Conservation (phyloP, 2,329 filamentous ascomycete species). For the Karstenula rhodostoma region DNA sequence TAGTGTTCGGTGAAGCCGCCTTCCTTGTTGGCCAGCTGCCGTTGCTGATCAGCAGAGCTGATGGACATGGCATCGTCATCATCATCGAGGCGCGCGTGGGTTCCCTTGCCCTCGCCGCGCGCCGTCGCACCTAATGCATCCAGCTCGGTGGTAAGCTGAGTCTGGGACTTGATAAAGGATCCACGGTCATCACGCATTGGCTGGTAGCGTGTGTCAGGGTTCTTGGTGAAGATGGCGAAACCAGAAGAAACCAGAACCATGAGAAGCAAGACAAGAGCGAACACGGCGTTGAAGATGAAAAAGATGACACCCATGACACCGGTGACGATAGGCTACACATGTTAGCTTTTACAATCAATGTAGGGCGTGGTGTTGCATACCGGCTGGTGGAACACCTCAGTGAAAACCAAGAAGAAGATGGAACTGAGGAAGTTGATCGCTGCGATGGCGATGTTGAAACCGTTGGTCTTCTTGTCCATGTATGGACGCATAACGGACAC, state of each 20-base stretch:
- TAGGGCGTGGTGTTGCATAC: constrained; percentile 53
- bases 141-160: constrained; percentile 85
- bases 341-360: constrained; percentile 23
- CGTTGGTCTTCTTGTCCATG: constrained; percentile 99
- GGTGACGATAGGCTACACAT: constrained; percentile 72
- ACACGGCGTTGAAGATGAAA: constrained; percentile 86
- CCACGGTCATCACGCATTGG: constrained; percentile 96
- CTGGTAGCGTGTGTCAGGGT: constrained; percentile 93
- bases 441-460: constrained; percentile 92
- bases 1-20: constrained; percentile 53
- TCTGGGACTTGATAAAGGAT: constrained; percentile 97
- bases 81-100: constrained; percentile 71
- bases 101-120: constrained; percentile 72
- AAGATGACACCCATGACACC: constrained; percentile 90
- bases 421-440: constrained; percentile 90
- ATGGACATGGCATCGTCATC: constrained; percentile 74
- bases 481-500: constrained; percentile 85
- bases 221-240: constrained; percentile 88
- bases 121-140: constrained; percentile 90
- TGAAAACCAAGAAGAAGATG: constrained; percentile 89
- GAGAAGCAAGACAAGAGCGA: constrained; percentile 81
- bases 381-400: constrained; percentile 83
- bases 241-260: constrained; percentile 80
- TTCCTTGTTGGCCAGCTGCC: constrained; percentile 44
- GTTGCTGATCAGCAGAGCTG: constrained; percentile 54